Percentiles rank a stretch among this genome's conserved stretches.
These are phyloP conservation scores for Polyporus tsugae DNA, from an alignment of 1,284 basidiomycete species.

Conservation along the genomic window DNA sequence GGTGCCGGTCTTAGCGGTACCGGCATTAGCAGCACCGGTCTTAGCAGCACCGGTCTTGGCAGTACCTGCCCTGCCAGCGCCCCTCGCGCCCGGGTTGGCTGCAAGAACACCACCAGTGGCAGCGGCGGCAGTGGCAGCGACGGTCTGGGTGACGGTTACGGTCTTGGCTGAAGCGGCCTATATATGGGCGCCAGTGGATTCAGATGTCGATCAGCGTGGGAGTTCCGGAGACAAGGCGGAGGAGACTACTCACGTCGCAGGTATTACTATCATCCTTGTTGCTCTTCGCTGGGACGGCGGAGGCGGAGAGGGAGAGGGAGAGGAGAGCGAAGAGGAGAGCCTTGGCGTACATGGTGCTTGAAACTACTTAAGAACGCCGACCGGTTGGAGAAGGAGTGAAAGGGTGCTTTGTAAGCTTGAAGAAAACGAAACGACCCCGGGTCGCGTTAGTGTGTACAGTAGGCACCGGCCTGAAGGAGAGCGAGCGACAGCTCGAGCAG, in stretches of 20 bases:
- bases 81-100: conserved; percentile 23
- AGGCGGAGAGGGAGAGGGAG: conserved; percentile 37
- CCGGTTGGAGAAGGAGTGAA: conserved; percentile 37
- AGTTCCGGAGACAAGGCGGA: not conserved
- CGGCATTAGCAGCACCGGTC: not conserved
- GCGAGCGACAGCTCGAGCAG: conserved; percentile 37
- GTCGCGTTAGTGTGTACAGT: conserved; percentile 43
- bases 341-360: conserved; percentile 44
- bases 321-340: conserved; percentile 42
- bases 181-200: not conserved
- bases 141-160: conserved; percentile 35
- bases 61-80: conserved; percentile 17
- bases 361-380: conserved; percentile 31
- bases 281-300: conserved; percentile 24
- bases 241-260: not conserved
- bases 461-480: conserved; percentile 41
- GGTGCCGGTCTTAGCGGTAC: not conserved
- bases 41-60: not conserved
- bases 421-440: conserved; percentile 45
- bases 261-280: conserved; percentile 19
- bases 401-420: conserved; percentile 38
- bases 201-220: conserved; percentile 21
- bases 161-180: conserved; percentile 26
- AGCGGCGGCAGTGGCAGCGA: conserved; percentile 25
- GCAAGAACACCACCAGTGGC: conserved; percentile 30